Evolutionary conservation across 1,284 basidiomycete genomes (phyloP), one percentile per base, ranked within the genome.

Genomic region (Mycosarcoma mackinlayi): DNA sequence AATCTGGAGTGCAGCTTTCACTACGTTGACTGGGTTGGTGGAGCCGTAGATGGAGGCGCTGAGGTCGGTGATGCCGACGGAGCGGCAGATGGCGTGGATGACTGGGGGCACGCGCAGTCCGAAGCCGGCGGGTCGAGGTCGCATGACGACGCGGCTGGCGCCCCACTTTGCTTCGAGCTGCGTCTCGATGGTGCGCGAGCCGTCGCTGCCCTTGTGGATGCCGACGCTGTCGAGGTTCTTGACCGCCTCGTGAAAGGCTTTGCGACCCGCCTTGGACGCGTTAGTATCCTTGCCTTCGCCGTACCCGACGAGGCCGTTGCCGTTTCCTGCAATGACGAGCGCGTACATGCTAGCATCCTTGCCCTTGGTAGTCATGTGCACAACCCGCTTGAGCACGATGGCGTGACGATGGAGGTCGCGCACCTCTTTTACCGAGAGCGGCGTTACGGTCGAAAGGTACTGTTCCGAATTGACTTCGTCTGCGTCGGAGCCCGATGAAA

Each of bases 1-100:
- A 21, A 81, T 68, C 56, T 83, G 55, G 66, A 82, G 68, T 71
- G 84, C 75, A 73, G 83, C 84, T 71, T 87, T 86, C 70, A 86
- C 80, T 8, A 86, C 85, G 47, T 86, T 89, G 76, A 91, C 85
- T 37, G 88, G 88, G 84, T 95, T 96, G 70, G 92, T 86, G 75
- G 91, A 94, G 31, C 94, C 94, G 88, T 92, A 91, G 37, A 98
- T 92, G 84, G 94, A 94, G 25, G 92, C 95, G 73, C 91, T 92
- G 41, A 92, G 88, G 83, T 98, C 95, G 82, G 92, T 91, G 85
- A 98, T 92, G 11, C 95, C 95, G 2, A 92, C 93, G 0, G 94
- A 93, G 76, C 92, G 91, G 78, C 94, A 87, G 49, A 98, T 87
- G 45, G 86, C 84, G 84, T 98, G 94, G 52, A 98, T 86, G 75